Evolutionary conservation across 192 early-diverging fungal species (phyloP).

Genomic region (Podila verticillata): DNA sequence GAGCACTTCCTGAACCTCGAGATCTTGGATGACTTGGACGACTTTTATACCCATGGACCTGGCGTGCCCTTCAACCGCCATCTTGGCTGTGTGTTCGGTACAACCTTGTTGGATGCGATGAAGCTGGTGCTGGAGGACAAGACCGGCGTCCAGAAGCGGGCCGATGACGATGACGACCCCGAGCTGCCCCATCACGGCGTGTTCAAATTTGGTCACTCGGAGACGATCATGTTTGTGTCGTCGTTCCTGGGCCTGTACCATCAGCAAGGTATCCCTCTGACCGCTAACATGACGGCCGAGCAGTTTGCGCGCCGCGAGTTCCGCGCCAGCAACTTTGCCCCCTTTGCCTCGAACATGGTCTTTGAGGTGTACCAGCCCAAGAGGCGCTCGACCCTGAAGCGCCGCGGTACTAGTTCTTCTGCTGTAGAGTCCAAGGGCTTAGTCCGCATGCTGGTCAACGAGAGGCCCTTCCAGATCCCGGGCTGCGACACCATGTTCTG

Average conservation of each 20-base stretch:
- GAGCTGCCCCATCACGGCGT: constrained; percentile 1
- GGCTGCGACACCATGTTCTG: constrained; percentile 34
- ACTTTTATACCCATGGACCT: constrained; percentile 36
- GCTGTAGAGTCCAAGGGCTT: constrained; percentile 5
- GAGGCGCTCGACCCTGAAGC: background rate
- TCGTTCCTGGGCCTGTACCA: constrained; percentile 30
- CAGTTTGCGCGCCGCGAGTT: constrained; percentile 28
- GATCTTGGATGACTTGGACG: constrained; percentile 22
- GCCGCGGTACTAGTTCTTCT: background rate
- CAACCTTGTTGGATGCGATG: constrained; percentile 11
- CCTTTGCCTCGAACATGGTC: constrained; percentile 38
- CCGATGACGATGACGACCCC: constrained; percentile 11
- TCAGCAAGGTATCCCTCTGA: constrained; percentile 15
- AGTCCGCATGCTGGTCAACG: constrained; percentile 42
- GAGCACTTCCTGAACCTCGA: constrained; percentile 20
- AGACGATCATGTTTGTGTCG: constrained; percentile 41
- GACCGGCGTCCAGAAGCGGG: background rate
- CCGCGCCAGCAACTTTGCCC: constrained; percentile 18
- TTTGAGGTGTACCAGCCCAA: constrained; percentile 39
- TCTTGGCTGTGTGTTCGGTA: constrained; percentile 29
- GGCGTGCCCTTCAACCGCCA: constrained; percentile 45
- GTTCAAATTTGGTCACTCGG: constrained; percentile 47
- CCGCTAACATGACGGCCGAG: constrained; percentile 29
- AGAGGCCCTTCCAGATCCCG: constrained; percentile 25
- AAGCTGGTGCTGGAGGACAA: constrained; percentile 5